Evolutionary conservation across 225 moss, liverwort and hornwort genomes (phyloP), one percentile per base, ranked within the genome.

Genomic region (Marchantia polymorpha): DNA sequence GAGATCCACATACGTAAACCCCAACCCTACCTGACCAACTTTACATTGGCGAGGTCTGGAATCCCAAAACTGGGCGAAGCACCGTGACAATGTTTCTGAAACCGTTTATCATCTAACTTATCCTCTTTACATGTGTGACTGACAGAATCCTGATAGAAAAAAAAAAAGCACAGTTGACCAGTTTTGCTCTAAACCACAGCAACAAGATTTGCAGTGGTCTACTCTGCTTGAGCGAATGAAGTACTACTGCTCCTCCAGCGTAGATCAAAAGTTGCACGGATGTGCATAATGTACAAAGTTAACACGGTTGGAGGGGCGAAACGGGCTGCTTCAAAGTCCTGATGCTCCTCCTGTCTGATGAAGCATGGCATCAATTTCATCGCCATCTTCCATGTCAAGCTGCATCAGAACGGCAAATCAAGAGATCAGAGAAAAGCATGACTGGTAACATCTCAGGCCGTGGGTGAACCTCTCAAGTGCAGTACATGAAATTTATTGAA

Each of bases 311-410:
- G 16, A 48, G 54, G 5, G 51, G 65, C 31, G 13, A 52, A 73
- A 52, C 59, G 27, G 53, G 23, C 15, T 27, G 29, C 69, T 52
- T 83, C 61, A 86, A n/a, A 50, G 75, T 7, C 26, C 73, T 54
- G 73, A 83, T 13, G 27, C 76, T 79, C 92, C 93, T 72, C 93
- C 93, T 5, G 93, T 93, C 90, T 93, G 93, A 46, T 93, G 93
- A 11, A 93, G 88, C 93, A 93, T 93, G n/a, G 93, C 93, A 76
- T 93, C 93, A 77, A 93, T 93, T 82, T 93, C 93, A 55, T 93
- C 93, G 6, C 93, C 93, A 75, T 93, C 93, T 77, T 93, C 93
- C 93, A 93, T 93, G 61, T 93, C 93, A 11, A 93, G 90, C 93
- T 93, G 86, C 72, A 84, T 39, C 74, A 77, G 25, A 5, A 53